Percentiles rank a stretch among this genome's conserved stretches.
phyloP scores from a whole-genome alignment of 2,329 filamentous ascomycete species.

The Cladosporium sp. region DNA sequence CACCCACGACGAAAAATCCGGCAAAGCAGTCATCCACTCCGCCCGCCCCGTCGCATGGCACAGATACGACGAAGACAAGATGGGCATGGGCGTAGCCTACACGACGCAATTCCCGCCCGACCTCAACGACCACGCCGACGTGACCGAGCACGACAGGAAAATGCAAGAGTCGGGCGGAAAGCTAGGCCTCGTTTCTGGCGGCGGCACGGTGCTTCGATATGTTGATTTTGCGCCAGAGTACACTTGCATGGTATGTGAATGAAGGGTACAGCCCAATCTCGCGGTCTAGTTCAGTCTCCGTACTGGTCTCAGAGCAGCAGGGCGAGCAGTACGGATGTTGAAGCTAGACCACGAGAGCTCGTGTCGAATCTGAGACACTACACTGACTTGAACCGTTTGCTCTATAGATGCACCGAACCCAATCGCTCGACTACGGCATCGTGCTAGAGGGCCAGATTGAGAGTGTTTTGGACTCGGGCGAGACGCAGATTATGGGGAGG shows the following conservation, averaged over 20 bases:
- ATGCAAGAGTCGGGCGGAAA: constrained; percentile 40
- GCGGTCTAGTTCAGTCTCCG: too few relatives aligned
- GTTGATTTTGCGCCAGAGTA: constrained; percentile 39
- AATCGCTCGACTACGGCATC: constrained; percentile 40
- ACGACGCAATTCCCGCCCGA: constrained; percentile 53
- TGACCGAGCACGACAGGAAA: constrained; percentile 48
- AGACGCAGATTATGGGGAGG: constrained; percentile 35
- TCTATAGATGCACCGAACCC: constrained; percentile 42
- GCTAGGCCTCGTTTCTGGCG: constrained; percentile 53
- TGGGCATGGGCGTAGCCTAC: constrained; percentile 53
- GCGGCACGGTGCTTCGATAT: constrained; percentile 49
- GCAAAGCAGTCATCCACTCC: constrained; percentile 38
- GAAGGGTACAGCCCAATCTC: too few relatives aligned
- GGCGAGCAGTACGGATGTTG: too few relatives aligned
- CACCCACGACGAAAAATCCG: constrained; percentile 33
- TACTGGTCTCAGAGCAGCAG: too few relatives aligned
- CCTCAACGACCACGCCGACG: constrained; percentile 49
- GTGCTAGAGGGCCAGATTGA: constrained; percentile 39
- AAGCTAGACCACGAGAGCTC: too few relatives aligned
- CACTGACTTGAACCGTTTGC: too few relatives aligned
- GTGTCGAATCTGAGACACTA: too few relatives aligned
- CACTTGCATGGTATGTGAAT: constrained; percentile 35
- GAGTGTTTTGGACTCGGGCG: constrained; percentile 36
- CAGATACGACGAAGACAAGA: constrained; percentile 44
- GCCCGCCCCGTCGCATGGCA: constrained; percentile 34